phyloP scores from a whole-genome alignment of 129 eudicot genomes.

The Deinandra increscens region DNA sequence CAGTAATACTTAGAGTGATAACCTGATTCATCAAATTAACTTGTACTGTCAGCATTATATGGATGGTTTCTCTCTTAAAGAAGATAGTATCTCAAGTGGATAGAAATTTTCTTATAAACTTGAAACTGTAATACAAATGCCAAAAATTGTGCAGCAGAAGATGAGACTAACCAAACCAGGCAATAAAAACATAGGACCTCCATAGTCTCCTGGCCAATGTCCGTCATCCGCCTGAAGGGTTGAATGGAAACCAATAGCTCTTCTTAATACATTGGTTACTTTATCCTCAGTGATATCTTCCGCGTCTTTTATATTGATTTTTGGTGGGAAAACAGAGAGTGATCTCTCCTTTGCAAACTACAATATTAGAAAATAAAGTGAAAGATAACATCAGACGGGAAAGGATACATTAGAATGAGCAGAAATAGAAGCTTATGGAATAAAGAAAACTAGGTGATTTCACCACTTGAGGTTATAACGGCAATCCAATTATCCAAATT shows the following conservation, averaged over 20 bases:
- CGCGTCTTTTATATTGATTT: too few species aligned
- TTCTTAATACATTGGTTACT: constrained; percentile 16
- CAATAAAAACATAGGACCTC: constrained; percentile 92
- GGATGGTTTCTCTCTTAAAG: constrained; percentile 5
- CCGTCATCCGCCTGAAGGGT: constrained; percentile 93
- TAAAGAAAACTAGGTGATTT: neutral
- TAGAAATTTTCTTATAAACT: constrained; percentile 9
- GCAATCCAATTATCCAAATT: constrained; percentile 5
- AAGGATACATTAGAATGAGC: constrained; percentile 19
- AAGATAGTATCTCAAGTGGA: constrained; percentile 5
- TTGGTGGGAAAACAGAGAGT: too few species aligned
- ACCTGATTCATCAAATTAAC: constrained; percentile 55
- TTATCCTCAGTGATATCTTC: too few species aligned
- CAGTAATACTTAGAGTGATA: constrained; percentile 64
- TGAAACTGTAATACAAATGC: constrained; percentile 1
- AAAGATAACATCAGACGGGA: constrained; percentile 12
- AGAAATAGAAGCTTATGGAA: constrained; percentile 8
- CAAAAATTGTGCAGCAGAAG: neutral
- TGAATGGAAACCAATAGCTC: constrained; percentile 71
- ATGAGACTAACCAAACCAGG: constrained; percentile 77
- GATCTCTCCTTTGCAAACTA: constrained; percentile 31
- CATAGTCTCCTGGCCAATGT: constrained; percentile 97
- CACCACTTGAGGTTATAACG: constrained; percentile 16
- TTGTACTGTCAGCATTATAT: constrained; percentile 24
- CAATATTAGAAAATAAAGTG: constrained; percentile 6